Conservation (phyloP, 495 filamentous ascomycete species). For the Thozetella sp. region DNA sequence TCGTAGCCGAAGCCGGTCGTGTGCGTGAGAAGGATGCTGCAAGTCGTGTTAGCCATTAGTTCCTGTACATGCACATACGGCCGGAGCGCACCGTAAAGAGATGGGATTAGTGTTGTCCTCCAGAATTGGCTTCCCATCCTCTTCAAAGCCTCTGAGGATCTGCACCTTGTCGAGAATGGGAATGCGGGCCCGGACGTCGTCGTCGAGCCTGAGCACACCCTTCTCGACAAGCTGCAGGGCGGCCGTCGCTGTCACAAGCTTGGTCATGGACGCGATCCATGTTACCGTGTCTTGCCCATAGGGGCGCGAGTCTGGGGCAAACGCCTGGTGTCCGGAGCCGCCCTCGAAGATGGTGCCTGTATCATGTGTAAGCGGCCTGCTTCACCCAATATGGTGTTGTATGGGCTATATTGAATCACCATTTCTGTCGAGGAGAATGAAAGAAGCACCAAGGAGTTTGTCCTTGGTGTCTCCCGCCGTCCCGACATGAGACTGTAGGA, state of each 20-base stretch:
- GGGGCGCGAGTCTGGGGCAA: neutral
- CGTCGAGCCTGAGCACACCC: neutral
- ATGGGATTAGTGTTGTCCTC: conserved; percentile 3
- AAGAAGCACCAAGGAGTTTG: conserved; percentile 1
- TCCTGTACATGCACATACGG: no score
- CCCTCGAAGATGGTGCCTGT: neutral
- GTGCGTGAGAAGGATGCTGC: conserved; percentile 1
- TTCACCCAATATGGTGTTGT: no score
- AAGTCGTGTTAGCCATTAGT: neutral
- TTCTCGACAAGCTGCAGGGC: conserved; percentile 3
- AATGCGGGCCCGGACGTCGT: neutral
- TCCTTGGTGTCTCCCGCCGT: conserved; percentile 1
- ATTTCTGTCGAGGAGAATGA: neutral
- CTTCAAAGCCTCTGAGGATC: conserved; percentile 1
- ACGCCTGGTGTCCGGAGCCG: neutral
- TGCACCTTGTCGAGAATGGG: neutral
- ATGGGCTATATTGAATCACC: neutral
- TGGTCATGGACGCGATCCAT: conserved; percentile 5
- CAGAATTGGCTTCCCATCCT: neutral
- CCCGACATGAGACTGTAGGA: neutral
- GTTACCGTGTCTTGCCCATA: neutral
- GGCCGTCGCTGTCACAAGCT: neutral
- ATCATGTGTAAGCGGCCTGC: neutral
- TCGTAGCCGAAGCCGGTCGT: conserved; percentile 6
- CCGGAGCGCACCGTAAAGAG: conserved; percentile 1